Evolutionary conservation across 2,329 filamentous ascomycete genomes (phyloP), one percentile per base, ranked within the genome.

Genomic region (Thermoascus crustaceus): DNA sequence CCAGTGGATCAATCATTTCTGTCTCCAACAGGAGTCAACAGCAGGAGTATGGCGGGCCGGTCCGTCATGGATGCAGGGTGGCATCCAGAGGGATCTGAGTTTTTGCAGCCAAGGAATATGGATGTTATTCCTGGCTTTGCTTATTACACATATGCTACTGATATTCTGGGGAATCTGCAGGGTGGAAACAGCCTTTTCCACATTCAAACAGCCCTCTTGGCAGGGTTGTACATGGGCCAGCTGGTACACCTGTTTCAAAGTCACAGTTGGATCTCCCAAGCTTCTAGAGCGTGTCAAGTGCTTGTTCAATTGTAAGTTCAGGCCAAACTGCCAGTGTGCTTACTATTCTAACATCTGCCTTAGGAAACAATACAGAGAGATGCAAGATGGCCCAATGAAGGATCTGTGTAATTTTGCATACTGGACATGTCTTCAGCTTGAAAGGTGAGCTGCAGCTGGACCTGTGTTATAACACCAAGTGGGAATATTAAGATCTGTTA

Each of bases 341-440:
- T 31, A 11, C 27, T n/a, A 13, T 22, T 11, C 19, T 33, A 14
- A 21, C 43, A 46, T 21, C 45, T 26, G n/a, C 13, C 30, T 34
- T 37, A 59, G 48, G 14, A 55, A 54, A 38, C 62, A 60, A 8
- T 63, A 61, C 38, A 45, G 52, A 14, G 35, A 45, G 25, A 47
- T 63, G 38, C 38, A 42, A 18, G 52, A 57, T 9, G 50, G 52
- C 2, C 41, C 46, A 4, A 27, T 46, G 3, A 57, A 80, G 48
- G 85, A 87, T 52, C 69, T 81, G 38, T 69, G 82, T 22, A 68
- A 82, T 9, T 73, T 93, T 48, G 82, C 85, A 0, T 95, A 88
- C 51, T 96, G 89, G 89, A 91, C 88, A 5, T 94, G 85, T 55
- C 67, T 95, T 43, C 89, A 96, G 53, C 71, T 96, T 7, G 89